Evolutionary conservation across 1,284 basidiomycete genomes (phyloP).

Genomic region (Ganoderma sp.): DNA sequence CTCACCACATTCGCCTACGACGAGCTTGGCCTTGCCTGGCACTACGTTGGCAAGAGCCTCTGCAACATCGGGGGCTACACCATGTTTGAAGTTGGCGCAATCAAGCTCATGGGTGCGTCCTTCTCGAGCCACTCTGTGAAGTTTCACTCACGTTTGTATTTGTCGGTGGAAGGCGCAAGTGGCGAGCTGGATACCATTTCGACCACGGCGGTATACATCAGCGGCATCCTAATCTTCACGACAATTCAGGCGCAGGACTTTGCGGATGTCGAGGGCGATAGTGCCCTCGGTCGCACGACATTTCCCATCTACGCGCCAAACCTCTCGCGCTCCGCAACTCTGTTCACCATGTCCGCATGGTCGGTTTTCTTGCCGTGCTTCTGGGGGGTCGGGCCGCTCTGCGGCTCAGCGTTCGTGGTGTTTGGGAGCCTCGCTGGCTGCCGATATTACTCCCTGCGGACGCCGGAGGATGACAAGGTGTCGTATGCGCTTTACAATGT

Average conservation of each 20-base stretch:
- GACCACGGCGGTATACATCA: constrained; percentile 21
- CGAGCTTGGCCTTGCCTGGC: constrained; percentile 35
- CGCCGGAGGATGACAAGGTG: constrained; percentile 29
- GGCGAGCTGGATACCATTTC: constrained; percentile 36
- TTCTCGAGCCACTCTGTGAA: no score
- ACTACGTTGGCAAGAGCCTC: constrained; percentile 40
- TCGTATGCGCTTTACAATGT: constrained; percentile 40
- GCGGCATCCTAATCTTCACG: constrained; percentile 41
- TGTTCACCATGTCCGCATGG: constrained; percentile 39
- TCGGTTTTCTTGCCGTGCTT: constrained; percentile 36
- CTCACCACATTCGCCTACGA: constrained; percentile 41
- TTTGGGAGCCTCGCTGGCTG: constrained; percentile 38
- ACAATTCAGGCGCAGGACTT: constrained; percentile 35
- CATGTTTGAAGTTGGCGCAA: constrained; percentile 43
- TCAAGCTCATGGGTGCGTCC: constrained; percentile 39
- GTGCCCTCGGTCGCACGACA: constrained; percentile 38
- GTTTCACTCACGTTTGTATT: neutral
- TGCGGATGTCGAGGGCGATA: constrained; percentile 44
- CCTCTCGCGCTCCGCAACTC: constrained; percentile 37
- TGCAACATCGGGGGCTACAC: constrained; percentile 43
- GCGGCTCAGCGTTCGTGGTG: constrained; percentile 29
- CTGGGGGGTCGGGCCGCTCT: constrained; percentile 33
- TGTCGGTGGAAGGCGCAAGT: constrained; percentile 20
- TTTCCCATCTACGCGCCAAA: constrained; percentile 43
- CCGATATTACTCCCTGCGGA: constrained; percentile 36